A percentile compares a stretch with the other conserved stretches of the same genome.
Conservation (phyloP, 257 asterid genomes). For the Solanum megistacrolobum region DNA sequence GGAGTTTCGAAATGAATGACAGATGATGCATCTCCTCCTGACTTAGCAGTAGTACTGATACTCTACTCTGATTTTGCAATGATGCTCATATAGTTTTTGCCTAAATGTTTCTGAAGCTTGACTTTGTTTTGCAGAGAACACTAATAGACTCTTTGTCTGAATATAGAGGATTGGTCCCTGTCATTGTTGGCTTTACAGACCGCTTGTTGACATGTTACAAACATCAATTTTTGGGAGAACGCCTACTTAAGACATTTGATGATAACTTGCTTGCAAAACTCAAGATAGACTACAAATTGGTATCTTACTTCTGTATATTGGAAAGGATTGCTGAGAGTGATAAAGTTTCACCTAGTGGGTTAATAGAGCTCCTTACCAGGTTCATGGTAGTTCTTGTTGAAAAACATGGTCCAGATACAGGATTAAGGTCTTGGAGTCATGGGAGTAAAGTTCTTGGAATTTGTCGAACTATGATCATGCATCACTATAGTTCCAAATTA, state of each 20-base stretch:
- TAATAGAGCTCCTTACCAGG: constrained; percentile 61
- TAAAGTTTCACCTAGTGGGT: constrained; percentile 63
- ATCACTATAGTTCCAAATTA: constrained; percentile 74
- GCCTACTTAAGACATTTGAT: constrained; percentile 64
- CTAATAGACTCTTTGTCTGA: constrained; percentile 55
- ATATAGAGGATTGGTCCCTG: constrained; percentile 65
- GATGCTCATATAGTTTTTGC: background rate
- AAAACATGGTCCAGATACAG: constrained; percentile 79
- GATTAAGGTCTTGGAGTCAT: constrained; percentile 73
- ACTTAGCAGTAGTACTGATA: constrained; percentile 1
- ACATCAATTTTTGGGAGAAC: constrained; percentile 75
- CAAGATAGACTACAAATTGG: constrained; percentile 61
- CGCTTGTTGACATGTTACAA: constrained; percentile 68
- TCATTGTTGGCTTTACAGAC: constrained; percentile 52
- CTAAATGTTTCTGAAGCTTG: background rate
- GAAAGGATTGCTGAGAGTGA: constrained; percentile 69
- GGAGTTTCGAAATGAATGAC: background rate
- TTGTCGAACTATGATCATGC: constrained; percentile 78
- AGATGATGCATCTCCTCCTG: background rate
- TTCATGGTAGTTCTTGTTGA: constrained; percentile 58
- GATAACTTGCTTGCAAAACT: constrained; percentile 64
- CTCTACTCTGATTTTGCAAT: constrained; percentile 11
- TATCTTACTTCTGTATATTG: constrained; percentile 67
- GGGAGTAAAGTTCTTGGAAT: constrained; percentile 81
- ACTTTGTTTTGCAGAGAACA: constrained; percentile 38